Evolutionary conservation across 2,329 filamentous ascomycete species (phyloP).

Genomic region (Colletotrichum neosansevieriae): DNA sequence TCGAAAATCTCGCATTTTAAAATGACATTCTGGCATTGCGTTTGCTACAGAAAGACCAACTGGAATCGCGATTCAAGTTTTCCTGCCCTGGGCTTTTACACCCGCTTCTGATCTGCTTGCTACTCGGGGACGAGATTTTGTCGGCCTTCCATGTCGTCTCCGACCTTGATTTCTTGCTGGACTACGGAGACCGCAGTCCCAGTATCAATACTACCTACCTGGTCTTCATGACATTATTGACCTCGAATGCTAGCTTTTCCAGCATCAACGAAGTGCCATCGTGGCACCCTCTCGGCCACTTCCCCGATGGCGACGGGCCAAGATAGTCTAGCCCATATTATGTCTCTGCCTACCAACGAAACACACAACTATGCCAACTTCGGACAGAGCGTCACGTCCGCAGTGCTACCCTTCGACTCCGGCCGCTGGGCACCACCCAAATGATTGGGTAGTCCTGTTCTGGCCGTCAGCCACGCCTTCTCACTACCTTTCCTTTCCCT

Average conservation of each 20-base stretch:
- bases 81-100: no score
- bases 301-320: slow-evolving; percentile 11
- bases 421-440: not conserved
- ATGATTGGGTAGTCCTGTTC: not conserved
- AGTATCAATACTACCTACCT: not conserved
- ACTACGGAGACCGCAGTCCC: not conserved
- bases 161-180: not conserved
- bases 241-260: not conserved
- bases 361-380: slow-evolving; percentile 2
- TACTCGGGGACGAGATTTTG: not conserved
- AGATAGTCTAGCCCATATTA: not conserved
- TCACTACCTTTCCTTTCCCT: slow-evolving; percentile 15
- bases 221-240: not conserved
- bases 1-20: no score
- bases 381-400: slow-evolving; percentile 2
- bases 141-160: not conserved
- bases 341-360: not conserved
- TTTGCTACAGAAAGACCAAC: no score
- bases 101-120: no score
- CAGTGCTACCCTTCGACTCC: slow-evolving; percentile 3
- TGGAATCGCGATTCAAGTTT: no score
- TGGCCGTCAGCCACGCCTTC: not conserved
- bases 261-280: slow-evolving; percentile 15
- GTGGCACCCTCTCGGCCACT: slow-evolving; percentile 5
- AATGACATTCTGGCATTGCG: no score